Evolutionary conservation across 179 eudicot genomes (phyloP).

Genomic region (Silene vulgaris): DNA sequence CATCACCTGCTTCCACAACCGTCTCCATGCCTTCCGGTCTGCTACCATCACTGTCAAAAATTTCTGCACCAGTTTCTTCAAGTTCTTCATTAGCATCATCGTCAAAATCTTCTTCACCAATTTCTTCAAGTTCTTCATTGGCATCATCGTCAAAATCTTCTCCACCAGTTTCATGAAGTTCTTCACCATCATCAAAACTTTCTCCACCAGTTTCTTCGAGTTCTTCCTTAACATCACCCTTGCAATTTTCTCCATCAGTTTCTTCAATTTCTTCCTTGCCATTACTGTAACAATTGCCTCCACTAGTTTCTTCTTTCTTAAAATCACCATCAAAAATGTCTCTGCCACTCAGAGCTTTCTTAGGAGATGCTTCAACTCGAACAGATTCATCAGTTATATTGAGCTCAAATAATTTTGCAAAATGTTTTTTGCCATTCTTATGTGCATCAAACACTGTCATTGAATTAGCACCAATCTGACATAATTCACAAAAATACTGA

Average conservation of each 20-base stretch:
- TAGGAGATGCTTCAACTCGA: not conserved
- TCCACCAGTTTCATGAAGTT: not conserved
- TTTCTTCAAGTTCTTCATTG: conserved; percentile 12
- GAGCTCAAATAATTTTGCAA: conserved; percentile 17
- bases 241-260: conserved; percentile 16
- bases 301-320: conserved; percentile 14
- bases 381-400: conserved; percentile 13
- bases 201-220: not conserved
- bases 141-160: not conserved
- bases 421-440: conserved; percentile 53
- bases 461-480: conserved; percentile 35
- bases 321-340: not conserved
- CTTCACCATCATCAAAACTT: not conserved
- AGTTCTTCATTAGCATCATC: not conserved
- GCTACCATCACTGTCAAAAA: not conserved
- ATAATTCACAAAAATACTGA: conserved; percentile 42
- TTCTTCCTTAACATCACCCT: not conserved
- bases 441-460: conserved; percentile 39
- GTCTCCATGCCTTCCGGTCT: not conserved
- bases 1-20: not conserved
- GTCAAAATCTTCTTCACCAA: not conserved
- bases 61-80: not conserved
- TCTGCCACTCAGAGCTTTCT: not conserved
- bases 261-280: conserved; percentile 35
- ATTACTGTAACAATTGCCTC: conserved; percentile 32